Base-by-base conservation (phyloP, 1,284 basidiomycete species). In the Marasmius oreades region DNA sequence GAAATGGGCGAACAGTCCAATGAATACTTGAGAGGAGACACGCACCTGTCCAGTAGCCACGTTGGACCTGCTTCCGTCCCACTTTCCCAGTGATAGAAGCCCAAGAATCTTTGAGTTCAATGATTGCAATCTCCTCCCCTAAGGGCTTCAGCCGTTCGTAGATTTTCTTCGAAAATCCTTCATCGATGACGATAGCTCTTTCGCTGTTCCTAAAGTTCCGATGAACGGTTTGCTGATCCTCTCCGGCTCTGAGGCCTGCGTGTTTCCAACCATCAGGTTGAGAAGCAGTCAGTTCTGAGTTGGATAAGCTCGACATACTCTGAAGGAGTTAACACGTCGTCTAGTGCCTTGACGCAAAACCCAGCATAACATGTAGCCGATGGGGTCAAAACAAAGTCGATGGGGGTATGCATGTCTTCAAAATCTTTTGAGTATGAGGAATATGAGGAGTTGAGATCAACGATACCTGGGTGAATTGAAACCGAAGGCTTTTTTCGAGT, bases 171-270 rank as follows among this genome's bases (percentile, higher is more conserved):
- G 72, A 61, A 1, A 59, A 53, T 8, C 60, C 63, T 5, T 62
- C 59, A 52, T 73, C 63, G 39, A 71, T 53, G n/a, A 63, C 60
- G 5, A 70, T 24, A 12, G 69, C 64, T 12, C 69, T 63, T 31
- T 73, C 72, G 51, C 71, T 73, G 52, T 73, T 69, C 45, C 73
- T 67, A 57, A 74, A 74, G n/a, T 67, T 58, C 2, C 63, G 60
- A 56, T 73, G 70, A 3, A 73, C 70, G 1, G 68, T 69, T 37
- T 69, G 58, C 14, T 39, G 18, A 1, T 59, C 53, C 1, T 62
- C 52, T 0, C 50, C 65, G 8, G 66, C 60, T 43, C 61, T 66
- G 28, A 74, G 52, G 4, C 63, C 68, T 36, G 73, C 72, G 7
- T 68, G 70, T 10, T 59, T 55, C 73, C 73, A 74, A 6, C 62